Base-by-base conservation (phyloP, 179 eudicot genomes). In the Camellia oleifera region DNA sequence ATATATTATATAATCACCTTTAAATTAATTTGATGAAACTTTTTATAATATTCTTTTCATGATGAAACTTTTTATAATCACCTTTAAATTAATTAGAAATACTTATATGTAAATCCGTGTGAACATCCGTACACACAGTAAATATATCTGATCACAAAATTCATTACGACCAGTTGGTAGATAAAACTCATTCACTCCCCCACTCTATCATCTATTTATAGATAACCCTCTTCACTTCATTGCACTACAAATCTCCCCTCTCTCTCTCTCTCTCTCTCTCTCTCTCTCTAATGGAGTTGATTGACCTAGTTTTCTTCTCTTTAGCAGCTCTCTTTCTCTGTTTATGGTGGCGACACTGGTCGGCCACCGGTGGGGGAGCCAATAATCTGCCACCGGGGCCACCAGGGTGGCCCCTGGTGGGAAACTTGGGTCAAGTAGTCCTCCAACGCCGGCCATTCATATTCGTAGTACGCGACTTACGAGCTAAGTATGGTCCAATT, bases 361-460 rank as follows among this genome's bases (percentile, higher is more conserved):
- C 89, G 5, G 58, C 61, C 69, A 82, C 85, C 56, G 64, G 82
- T 3, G 83, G 77, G 10, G 79, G 82, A 53, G 64, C 78, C 2
- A 84, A 67, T 9, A 92, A 91, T 85, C 92, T 93, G 13, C 99
- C 98, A 0, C 93, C 97, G n/a, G 99, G 98, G 45, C 98, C 98
- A 1, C 91, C 91, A 12, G 95, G 99, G 0, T 95, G 99, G 99
- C 98, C 99, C 3, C 45, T 95, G 2, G 88, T 95, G 7, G 99
- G 99, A 0, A 95, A 95, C 88, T 75, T 95, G 4, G 84, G 87
- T 52, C 99, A 95, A 79, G 97, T 95, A 65, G 68, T 93, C 77
- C 91, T 95, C 82, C 93, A 93, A 70, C 85, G 89, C 53, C 84
- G 90, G 8, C 95, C 86, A 5, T 92, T 95, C 82, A 92, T 95